These are phyloP conservation scores for Salix dunnii DNA, from an alignment of 345 rosid species.

Conservation along the genomic window DNA sequence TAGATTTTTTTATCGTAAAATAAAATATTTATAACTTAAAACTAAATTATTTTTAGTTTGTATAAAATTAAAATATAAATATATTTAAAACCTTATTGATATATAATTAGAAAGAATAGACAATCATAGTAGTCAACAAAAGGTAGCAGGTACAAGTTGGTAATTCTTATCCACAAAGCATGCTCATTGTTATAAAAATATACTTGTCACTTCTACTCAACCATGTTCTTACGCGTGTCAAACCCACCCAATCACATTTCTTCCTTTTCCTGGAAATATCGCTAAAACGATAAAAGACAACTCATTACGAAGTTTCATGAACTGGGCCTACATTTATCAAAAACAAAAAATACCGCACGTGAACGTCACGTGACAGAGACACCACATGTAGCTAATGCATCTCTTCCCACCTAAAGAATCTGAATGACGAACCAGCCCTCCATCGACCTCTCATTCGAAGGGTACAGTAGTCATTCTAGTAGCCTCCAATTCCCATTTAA, in stretches of 20 bases:
- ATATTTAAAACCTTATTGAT: too few species aligned
- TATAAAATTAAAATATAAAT: too few species aligned
- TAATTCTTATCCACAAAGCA: constrained; percentile 33
- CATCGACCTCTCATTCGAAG: not conserved
- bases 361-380: constrained; percentile 20
- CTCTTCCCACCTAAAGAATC: not conserved
- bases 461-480: not conserved
- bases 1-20: too few species aligned
- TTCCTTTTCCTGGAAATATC: not conserved
- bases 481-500: not conserved
- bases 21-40: too few species aligned
- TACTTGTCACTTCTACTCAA: not conserved
- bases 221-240: constrained; percentile 21
- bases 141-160: constrained; percentile 14
- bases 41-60: too few species aligned
- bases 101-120: not conserved
- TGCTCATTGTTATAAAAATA: not conserved
- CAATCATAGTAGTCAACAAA: constrained; percentile 3
- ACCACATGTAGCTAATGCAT: not conserved
- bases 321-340: constrained; percentile 26
- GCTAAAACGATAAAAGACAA: constrained; percentile 1
- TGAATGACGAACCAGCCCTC: not conserved
- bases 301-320: constrained; percentile 23
- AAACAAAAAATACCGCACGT: constrained; percentile 9
- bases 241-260: constrained; percentile 8